Evolutionary conservation across 176 grass and related monocot species (phyloP).

Genomic region (Juncus inflexus): DNA sequence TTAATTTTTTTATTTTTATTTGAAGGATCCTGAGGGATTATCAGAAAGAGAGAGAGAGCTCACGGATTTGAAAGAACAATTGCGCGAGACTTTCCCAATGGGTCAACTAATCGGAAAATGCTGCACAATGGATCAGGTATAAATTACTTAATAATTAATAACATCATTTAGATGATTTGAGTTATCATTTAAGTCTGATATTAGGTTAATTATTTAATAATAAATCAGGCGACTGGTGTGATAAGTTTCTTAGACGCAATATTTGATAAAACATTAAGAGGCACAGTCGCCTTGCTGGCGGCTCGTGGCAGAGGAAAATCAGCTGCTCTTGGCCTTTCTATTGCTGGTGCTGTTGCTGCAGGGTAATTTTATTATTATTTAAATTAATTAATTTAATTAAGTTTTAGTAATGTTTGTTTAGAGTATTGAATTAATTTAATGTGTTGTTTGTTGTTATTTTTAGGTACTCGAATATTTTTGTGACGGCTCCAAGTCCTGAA

Average conservation of each 20-base stretch:
- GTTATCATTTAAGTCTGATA: too few species aligned
- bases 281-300: slow-evolving; percentile 77
- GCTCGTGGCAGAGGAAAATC: slow-evolving; percentile 97
- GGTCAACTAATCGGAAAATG: slow-evolving; percentile 90
- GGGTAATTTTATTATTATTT: slow-evolving; percentile 37
- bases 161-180: too few species aligned
- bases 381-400: slow-evolving; percentile 13
- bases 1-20: slow-evolving; percentile 16
- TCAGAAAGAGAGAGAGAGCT: slow-evolving; percentile 76
- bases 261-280: slow-evolving; percentile 82
- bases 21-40: slow-evolving; percentile 76
- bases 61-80: slow-evolving; percentile 78
- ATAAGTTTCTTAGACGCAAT: slow-evolving; percentile 88
- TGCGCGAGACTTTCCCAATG: slow-evolving; percentile 77
- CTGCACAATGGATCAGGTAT: slow-evolving; percentile 90
- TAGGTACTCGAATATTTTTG: slow-evolving; percentile 99
- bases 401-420: slow-evolving; percentile 6
- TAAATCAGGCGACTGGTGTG: slow-evolving; percentile 66
- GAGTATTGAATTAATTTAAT: background rate
- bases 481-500: slow-evolving; percentile 91
- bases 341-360: slow-evolving; percentile 92
- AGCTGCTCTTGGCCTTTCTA: slow-evolving; percentile 88
- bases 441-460: background rate
- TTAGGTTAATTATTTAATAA: background rate
- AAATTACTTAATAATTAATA: background rate